Evolutionary conservation across 495 filamentous ascomycete genomes (phyloP), one percentile per base, ranked within the genome.

Genomic region (Jackrogersella multiformis): DNA sequence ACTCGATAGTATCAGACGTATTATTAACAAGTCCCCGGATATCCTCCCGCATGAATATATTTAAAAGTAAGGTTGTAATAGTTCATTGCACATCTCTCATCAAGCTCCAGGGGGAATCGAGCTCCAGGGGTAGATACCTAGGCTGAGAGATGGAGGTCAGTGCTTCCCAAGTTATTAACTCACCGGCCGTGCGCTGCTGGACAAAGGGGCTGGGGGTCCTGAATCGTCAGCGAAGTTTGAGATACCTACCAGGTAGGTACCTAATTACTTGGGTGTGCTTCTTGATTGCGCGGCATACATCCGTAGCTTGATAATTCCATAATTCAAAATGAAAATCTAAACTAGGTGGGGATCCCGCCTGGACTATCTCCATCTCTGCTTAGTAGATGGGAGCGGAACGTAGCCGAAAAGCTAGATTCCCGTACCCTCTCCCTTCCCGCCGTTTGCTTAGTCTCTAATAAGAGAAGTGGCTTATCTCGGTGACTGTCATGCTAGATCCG

Each of bases 351-450:
- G 55, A 60, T 44, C 42, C 56, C 55, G 48, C n/a, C 18, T 61
- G 51, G 42, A 35, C 66, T 61, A 61, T 56, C 42, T 63, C 36
- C 26, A 52, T 21, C 42, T 63, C 36, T 32, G 45, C 15, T 52
- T 16, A 61, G 49, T 32, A 49, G 44, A 20, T 65, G 36, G n/a
- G 49, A 53, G 46, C 67, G 67, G 67, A 51, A 61, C 61, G 61
- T 21, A 62, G 61, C 66, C 66, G 61, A 61, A 69, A 52, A 56
- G 54, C 61, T n/a, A n/a, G 61, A 49, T 58, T 46, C 61, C 44
- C 48, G 57, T 44, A 46, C 55, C 32, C 21, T 39, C 24, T 39
- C 35, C 38, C n/a, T 58, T n/a, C 45, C 38, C 41, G 48, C 39
- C 15, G 44, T 9, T 42, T 57, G 41, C 48, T 51, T 49, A 34